Evolutionary conservation across 2,329 filamentous ascomycete species (phyloP).

Genomic region (Colletotrichum theobromicola): DNA sequence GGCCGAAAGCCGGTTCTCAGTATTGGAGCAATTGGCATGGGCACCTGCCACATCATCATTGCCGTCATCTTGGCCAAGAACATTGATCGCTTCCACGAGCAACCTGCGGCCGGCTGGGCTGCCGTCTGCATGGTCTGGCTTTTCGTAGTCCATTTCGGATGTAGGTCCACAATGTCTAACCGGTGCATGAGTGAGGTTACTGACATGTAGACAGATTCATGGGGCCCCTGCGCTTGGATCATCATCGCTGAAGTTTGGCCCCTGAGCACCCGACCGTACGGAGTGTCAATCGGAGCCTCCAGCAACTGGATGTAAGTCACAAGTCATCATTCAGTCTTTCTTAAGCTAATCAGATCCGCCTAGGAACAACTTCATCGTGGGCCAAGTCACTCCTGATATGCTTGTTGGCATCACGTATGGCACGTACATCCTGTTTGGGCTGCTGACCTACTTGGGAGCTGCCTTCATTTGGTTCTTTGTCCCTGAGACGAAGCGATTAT

Average conservation of each 20-base stretch:
- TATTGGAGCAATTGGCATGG: conserved; percentile 73
- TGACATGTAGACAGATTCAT: conserved; percentile 54
- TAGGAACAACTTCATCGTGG: conserved; percentile 66
- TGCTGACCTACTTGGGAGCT: conserved; percentile 67
- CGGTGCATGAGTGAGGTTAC: not conserved
- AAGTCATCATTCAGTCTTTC: rapidly evolving
- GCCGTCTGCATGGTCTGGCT: conserved; percentile 73
- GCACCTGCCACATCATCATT: conserved; percentile 71
- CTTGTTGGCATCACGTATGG: conserved; percentile 69
- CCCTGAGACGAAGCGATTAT: conserved; percentile 68
- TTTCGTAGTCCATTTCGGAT: conserved; percentile 77
- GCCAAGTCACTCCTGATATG: conserved; percentile 74
- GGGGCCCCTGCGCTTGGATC: conserved; percentile 79
- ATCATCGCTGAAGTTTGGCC: conserved; percentile 79
- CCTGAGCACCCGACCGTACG: conserved; percentile 71
- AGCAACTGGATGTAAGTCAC: conserved; percentile 65
- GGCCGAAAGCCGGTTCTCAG: conserved; percentile 68
- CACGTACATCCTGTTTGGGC: conserved; percentile 74
- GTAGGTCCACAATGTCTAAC: not conserved
- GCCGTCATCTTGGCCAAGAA: conserved; percentile 71
- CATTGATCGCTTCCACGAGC: conserved; percentile 59
- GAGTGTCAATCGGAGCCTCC: conserved; percentile 70
- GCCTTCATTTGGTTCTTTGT: conserved; percentile 68
- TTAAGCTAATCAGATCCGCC: rapidly evolving
- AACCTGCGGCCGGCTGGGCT: conserved; percentile 69